Evolutionary conservation across 306 rosid genomes (phyloP).

Genomic region (Styphnolobium japonicum): DNA sequence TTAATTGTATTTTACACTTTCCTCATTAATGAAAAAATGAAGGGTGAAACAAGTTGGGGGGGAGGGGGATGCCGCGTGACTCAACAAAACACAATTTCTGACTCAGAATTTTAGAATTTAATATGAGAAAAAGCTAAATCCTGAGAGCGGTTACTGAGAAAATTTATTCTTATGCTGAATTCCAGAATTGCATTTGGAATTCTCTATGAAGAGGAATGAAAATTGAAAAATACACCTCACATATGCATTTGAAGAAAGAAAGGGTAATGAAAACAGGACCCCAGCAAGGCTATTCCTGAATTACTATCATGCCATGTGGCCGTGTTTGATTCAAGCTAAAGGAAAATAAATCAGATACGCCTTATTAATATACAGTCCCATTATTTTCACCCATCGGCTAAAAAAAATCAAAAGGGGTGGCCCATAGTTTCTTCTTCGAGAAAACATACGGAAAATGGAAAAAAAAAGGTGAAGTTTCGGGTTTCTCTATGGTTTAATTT

Average conservation of each 20-base stretch:
- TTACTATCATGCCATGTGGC: background rate
- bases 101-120: constrained; percentile 43
- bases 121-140: constrained; percentile 29
- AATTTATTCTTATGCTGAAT: constrained; percentile 22
- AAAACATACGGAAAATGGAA: constrained; percentile 7
- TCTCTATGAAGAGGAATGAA: background rate
- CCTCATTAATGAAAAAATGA: background rate
- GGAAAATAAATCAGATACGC: background rate
- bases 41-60: constrained; percentile 26
- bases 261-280: background rate
- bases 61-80: constrained; percentile 8
- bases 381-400: background rate
- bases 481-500: too few species aligned
- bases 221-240: background rate
- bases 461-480: background rate
- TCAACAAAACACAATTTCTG: constrained; percentile 35
- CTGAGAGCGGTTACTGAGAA: constrained; percentile 29
- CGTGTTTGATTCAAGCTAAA: background rate
- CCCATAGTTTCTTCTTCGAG: constrained; percentile 25
- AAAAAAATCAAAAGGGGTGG: background rate
- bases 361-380: background rate
- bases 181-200: constrained; percentile 18
- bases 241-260: background rate
- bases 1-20: background rate
- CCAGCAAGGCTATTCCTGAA: background rate